Conservation (phyloP, 805 yeast species). For the Suhomyces sp. region DNA sequence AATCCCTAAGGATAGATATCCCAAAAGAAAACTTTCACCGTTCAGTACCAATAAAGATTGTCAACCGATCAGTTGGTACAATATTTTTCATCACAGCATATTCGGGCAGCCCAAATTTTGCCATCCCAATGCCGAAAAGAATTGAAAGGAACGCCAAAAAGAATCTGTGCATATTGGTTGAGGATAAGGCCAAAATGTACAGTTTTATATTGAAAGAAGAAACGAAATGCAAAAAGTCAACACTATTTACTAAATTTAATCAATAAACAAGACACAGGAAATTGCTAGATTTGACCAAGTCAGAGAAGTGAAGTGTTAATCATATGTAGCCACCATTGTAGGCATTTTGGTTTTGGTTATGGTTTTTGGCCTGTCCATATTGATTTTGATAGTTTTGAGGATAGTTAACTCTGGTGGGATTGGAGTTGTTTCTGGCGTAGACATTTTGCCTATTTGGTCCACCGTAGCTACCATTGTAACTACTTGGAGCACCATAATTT, state of each 20-base stretch:
- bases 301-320: not conserved
- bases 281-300: not conserved
- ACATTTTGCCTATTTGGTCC: not conserved
- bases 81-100: constrained; percentile 48
- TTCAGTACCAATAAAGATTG: constrained; percentile 30
- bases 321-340: constrained; percentile 6
- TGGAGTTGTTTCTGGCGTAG: not conserved
- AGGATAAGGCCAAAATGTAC: too few species aligned
- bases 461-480: not conserved
- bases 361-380: not conserved
- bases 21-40: constrained; percentile 2
- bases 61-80: constrained; percentile 51
- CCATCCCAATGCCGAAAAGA: not conserved
- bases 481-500: constrained; percentile 14
- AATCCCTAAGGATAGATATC: not conserved
- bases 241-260: not conserved
- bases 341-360: not conserved
- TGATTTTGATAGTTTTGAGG: not conserved
- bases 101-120: constrained; percentile 48
- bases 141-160: too few species aligned
- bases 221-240: not conserved
- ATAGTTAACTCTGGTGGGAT: not conserved
- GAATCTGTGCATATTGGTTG: too few species aligned
- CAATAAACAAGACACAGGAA: not conserved
- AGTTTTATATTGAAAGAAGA: not conserved